Evolutionary conservation across 1,139 yeast genomes (phyloP), one percentile per base, ranked within the genome.

Genomic region (Hansenula lynferdii): DNA sequence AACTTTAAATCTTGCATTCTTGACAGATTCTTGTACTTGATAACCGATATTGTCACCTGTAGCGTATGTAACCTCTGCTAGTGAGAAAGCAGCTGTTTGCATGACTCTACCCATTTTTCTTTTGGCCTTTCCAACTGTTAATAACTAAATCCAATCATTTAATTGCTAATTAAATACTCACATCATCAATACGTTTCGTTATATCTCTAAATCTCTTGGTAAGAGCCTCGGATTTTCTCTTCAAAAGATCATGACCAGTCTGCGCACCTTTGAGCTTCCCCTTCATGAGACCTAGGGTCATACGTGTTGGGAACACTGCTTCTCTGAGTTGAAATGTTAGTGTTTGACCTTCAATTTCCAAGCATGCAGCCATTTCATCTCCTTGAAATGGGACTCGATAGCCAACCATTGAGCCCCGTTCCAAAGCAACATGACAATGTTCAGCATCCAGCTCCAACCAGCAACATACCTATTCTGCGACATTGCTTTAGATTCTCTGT

Each of bases 81-180:
- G 73, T 11, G 97, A 90, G 60, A 92, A 92, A 0, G 97, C 95
- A 1, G 98, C 98, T 0, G 95, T 85, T 61, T 92, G 98, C 97
- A 92, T 92, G 31, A 92, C 96, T 49, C 94, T 74, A 35, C 97
- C 98, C 98, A 92, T 92, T 70, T 90, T 92, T 52, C 92, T 78
- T 65, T 92, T 92, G 36, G 97, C 87, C 57, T 60, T 23, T 10
- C 9, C 15, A n/a, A n/a, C 14, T 28, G 14, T 41, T 43, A 28
- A 36, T n/a, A n/a, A 29, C 7, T 11, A 8, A 12, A 6, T 2
- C 9, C 11, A 15, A 36, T 8, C 18, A 5, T 3, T 11, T 4
- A 5, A 3, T 8, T 5, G 22, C 8, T 7, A 14, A n/a, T n/a
- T n/a, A 6, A 9, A 12, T 12, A 55, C 60, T 38, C 42, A 60